These are phyloP conservation scores for Suhomyces anneliseae DNA, from an alignment of 1,139 yeast species.

Conservation along the genomic window DNA sequence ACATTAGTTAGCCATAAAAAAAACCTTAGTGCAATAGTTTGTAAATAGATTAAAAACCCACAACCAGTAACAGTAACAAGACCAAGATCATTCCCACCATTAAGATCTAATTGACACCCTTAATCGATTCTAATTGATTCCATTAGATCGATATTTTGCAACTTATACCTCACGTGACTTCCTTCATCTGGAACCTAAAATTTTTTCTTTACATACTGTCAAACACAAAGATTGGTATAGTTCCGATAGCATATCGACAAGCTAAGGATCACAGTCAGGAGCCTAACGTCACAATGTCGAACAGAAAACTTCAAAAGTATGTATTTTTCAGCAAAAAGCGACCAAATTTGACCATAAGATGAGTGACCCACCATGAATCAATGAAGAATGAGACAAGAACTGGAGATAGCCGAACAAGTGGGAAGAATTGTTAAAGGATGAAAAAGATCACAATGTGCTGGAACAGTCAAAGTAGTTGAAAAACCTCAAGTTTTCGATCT, in stretches of 20 bases:
- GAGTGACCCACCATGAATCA: not conserved
- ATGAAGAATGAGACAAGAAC: not conserved
- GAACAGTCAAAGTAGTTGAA: no score
- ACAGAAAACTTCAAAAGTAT: constrained; percentile 50
- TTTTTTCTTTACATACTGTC: constrained; percentile 10
- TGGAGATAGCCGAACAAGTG: no score
- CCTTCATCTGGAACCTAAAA: constrained; percentile 17
- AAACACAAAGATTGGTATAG: not conserved
- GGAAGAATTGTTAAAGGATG: no score
- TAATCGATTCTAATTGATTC: not conserved
- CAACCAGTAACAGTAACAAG: no score
- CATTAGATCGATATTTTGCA: constrained; percentile 1
- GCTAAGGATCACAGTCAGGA: not conserved
- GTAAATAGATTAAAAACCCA: no score
- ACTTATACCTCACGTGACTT: constrained; percentile 10
- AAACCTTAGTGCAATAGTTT: no score
- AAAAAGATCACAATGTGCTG: no score
- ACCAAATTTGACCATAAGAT: not conserved
- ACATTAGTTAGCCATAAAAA: no score
- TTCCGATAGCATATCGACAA: not conserved
- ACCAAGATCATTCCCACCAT: no score
- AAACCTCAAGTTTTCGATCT: no score
- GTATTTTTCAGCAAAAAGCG: constrained; percentile 14
- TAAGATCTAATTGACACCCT: not conserved
- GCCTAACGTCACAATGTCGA: constrained; percentile 27